phyloP scores from a whole-genome alignment of 371 early-diverging fungal species.

The Saksenaea vasiformis region DNA sequence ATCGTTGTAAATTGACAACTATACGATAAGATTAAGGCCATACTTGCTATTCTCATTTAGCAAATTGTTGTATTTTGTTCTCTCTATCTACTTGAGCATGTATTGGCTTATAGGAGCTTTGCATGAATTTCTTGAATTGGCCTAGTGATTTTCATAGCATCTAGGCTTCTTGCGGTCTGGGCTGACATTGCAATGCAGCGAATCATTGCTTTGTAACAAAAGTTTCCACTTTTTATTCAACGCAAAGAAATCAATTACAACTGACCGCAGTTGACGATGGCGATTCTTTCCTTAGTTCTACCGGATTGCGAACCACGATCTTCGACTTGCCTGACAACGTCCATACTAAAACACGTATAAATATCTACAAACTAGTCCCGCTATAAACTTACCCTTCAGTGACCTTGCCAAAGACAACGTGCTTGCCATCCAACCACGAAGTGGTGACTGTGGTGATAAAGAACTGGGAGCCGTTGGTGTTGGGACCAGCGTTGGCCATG shows the following conservation, averaged over 20 bases:
- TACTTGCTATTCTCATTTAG: too few relatives aligned
- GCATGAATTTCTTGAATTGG: too few relatives aligned
- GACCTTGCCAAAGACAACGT: constrained; percentile 98
- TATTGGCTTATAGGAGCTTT: too few relatives aligned
- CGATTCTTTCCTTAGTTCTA: constrained; percentile 53
- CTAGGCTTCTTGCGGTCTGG: too few relatives aligned
- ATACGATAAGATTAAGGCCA: too few relatives aligned
- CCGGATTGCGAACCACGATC: constrained; percentile 62
- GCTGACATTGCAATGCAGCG: not conserved
- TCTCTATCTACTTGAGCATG: too few relatives aligned
- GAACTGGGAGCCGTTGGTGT: constrained; percentile 99
- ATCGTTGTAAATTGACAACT: too few relatives aligned
- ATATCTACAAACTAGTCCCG: not conserved
- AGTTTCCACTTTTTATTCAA: not conserved
- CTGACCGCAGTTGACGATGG: constrained; percentile 74
- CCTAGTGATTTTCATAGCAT: too few relatives aligned
- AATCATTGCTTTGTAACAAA: not conserved
- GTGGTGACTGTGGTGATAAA: constrained; percentile 90
- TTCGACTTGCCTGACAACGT: constrained; percentile 82
- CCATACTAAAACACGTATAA: constrained; percentile 30
- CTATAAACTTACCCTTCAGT: constrained; percentile 61
- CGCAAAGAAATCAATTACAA: constrained; percentile 26
- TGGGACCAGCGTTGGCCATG: constrained; percentile 97
- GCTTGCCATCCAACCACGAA: constrained; percentile 98
- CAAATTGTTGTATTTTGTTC: too few relatives aligned